These are phyloP conservation scores for Yarrowia sp. DNA, from an alignment of 805 yeast genomes.

Conservation along the genomic window DNA sequence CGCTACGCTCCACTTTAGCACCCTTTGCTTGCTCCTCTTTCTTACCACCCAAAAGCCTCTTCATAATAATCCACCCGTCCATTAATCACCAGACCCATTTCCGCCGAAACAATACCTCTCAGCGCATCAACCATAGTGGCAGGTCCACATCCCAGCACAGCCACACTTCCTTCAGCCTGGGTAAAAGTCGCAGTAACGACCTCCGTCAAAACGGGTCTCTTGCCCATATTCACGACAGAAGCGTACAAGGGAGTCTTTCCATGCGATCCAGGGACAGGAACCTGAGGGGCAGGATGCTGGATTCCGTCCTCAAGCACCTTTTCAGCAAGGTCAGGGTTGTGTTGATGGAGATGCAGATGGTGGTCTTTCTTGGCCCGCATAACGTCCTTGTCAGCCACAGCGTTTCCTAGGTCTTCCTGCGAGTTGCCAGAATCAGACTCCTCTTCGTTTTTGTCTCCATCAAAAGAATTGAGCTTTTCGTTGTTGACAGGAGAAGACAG, in stretches of 20 bases:
- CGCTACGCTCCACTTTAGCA: not conserved
- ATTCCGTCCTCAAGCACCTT: not conserved
- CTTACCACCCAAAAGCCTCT: slow-evolving; percentile 69
- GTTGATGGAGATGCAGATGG: not conserved
- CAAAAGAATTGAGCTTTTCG: not conserved
- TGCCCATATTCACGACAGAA: slow-evolving; percentile 25
- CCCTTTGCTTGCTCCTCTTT: too few relatives aligned
- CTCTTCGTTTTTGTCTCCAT: not conserved
- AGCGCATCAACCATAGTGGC: slow-evolving; percentile 55
- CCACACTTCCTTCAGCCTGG: slow-evolving; percentile 44
- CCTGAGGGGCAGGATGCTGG: not conserved
- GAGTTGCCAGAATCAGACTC: not conserved
- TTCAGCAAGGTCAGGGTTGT: not conserved
- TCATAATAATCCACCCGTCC: slow-evolving; percentile 65
- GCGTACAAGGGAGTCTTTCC: not conserved
- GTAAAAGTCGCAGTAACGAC: slow-evolving; percentile 43
- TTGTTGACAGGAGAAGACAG: not conserved
- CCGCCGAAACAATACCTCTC: slow-evolving; percentile 47
- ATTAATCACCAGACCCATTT: slow-evolving; percentile 43
- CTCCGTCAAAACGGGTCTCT: slow-evolving; percentile 47
- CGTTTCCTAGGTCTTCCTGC: not conserved
- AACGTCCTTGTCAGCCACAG: slow-evolving; percentile 3
- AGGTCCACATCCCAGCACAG: slow-evolving; percentile 62
- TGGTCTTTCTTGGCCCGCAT: slow-evolving; percentile 7
- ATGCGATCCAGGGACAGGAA: not conserved